Base-by-base conservation (phyloP, 2,329 filamentous ascomycete species). In the Pseudocercospora cruenta region DNA sequence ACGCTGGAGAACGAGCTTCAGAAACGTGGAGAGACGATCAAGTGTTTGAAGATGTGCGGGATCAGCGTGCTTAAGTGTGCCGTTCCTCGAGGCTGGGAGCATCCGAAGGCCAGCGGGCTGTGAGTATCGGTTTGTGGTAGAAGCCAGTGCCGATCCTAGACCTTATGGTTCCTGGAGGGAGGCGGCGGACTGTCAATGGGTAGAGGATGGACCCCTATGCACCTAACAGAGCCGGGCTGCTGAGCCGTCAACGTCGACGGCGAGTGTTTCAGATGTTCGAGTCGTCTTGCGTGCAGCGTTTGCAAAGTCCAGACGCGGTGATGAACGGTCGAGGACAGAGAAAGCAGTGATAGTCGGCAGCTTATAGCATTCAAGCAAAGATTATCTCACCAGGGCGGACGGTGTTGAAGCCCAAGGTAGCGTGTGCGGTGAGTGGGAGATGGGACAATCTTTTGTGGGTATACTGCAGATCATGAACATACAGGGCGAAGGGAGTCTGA, bases 1-100 rank as follows among this genome's bases (percentile, higher is more conserved):
- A 70, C 70, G 67, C 64, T 69, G 72, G 60, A 70, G 70, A 64
- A 68, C 19, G 70, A 71, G 68, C 69, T 74, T 69, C 70, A 67
- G 70, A 71, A 83, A 82, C 81, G 81, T 82, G 81, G 81, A 80
- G 80, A 81, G 73, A 76, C 78, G 81, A 82, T 83, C 80, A 67
- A 54, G 77, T 73, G 78, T 73, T 73, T 72, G 77, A 74, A 71
- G 77, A 80, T 79, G 75, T 71, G 78, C 80, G 81, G 80, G 82
- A 83, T 83, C 81, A 82, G 81, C 82, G 80, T 75, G 76, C 75
- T 78, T 78, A 78, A 75, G 76, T 76, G 73, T 67, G 73, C 60
- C 63, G 63, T 69, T 54, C 67, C 68, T 75, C 63, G 67, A 73
- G 68, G 69, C 69, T 73, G 74, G 71, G 64, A 71, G 67, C 43